A percentile compares a stretch with the other conserved stretches of the same genome.
phyloP scores from a whole-genome alignment of 1,284 basidiomycete species.

The Paramarasmius palmivorus region DNA sequence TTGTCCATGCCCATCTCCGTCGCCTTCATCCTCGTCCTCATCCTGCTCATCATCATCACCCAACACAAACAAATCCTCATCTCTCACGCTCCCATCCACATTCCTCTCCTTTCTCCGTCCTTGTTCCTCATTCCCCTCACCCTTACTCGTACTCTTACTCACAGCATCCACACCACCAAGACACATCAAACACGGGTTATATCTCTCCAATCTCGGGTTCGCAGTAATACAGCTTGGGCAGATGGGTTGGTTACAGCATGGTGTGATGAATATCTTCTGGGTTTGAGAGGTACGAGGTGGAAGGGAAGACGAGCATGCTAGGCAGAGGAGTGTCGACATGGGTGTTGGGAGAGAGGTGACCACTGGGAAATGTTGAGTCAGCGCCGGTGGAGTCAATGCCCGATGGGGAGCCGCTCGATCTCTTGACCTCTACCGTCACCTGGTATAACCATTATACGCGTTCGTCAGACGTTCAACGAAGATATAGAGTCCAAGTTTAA shows the following conservation, averaged over 20 bases:
- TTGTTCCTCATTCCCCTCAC: constrained; percentile 1
- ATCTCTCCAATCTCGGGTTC: constrained; percentile 61
- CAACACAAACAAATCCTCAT: constrained; percentile 62
- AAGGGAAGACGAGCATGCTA: constrained; percentile 65
- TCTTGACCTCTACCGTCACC: too few species aligned
- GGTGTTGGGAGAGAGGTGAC: not conserved
- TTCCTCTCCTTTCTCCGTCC: constrained; percentile 28
- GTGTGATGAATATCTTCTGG: constrained; percentile 43
- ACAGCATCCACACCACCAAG: constrained; percentile 56
- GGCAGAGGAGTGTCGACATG: constrained; percentile 39
- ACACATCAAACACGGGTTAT: constrained; percentile 66
- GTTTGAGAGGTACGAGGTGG: constrained; percentile 33
- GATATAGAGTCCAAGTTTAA: too few species aligned
- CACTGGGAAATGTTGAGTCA: not conserved
- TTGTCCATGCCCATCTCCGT: too few species aligned
- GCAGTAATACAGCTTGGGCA: constrained; percentile 51
- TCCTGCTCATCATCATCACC: constrained; percentile 64
- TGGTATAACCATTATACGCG: too few species aligned
- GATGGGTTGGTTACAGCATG: constrained; percentile 61
- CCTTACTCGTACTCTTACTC: constrained; percentile 16
- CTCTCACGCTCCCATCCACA: constrained; percentile 52
- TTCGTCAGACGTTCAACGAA: too few species aligned
- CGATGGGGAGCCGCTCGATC: too few species aligned
- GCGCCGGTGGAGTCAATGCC: too few species aligned
- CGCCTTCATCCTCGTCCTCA: constrained; percentile 34